Conservation (phyloP, 108 stramenopile species). For the Pseudonitzschia multiseries region DNA sequence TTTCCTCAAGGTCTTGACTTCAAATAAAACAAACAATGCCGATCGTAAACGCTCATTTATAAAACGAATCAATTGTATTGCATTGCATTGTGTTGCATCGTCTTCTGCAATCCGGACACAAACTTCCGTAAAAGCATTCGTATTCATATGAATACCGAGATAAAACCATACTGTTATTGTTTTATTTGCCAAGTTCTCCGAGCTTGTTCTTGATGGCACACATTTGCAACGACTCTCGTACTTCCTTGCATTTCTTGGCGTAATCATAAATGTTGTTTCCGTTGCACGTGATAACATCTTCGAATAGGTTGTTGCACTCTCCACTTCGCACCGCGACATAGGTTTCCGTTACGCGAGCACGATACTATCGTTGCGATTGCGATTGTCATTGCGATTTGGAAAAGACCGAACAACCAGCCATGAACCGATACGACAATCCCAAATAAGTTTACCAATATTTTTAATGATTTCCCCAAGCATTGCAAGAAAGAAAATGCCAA, state of each 20-base stretch:
- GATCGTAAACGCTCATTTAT: too few species aligned
- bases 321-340: constrained; percentile 21
- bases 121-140: background rate
- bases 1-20: too few species aligned
- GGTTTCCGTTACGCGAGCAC: constrained; percentile 31
- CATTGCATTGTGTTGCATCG: too few species aligned
- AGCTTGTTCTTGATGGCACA: constrained; percentile 43
- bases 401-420: background rate
- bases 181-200: constrained; percentile 38
- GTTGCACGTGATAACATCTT: constrained; percentile 31
- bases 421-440: background rate
- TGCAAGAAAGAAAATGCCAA: background rate
- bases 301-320: constrained; percentile 26
- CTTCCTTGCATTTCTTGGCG: constrained; percentile 30
- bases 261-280: constrained; percentile 35
- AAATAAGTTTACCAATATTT: too few species aligned
- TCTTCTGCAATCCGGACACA: too few species aligned
- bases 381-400: background rate
- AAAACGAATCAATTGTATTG: too few species aligned
- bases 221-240: constrained; percentile 28
- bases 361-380: constrained; percentile 20
- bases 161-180: constrained; percentile 7
- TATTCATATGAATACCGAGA: background rate
- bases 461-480: too few species aligned
- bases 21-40: too few species aligned